Percentiles rank a stretch among this genome's conserved stretches.
phyloP scores from a whole-genome alignment of 768 basidiomycete species.

The Podaxis mareebaensis region DNA sequence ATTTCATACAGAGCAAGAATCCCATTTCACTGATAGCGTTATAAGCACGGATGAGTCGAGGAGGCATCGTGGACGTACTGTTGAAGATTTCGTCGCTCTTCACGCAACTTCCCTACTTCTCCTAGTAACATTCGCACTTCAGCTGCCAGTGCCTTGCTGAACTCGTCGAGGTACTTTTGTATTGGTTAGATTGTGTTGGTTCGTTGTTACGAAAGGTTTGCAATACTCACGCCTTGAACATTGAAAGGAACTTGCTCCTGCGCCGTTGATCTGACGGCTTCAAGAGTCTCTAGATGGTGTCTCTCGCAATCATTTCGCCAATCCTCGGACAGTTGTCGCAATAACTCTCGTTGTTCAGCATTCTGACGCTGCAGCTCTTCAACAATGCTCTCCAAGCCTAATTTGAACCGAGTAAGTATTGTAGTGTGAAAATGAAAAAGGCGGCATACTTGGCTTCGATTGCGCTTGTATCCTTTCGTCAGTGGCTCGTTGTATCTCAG shows the following conservation, averaged over 20 bases:
- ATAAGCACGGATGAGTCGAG: not conserved
- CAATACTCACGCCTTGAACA: constrained; percentile 69
- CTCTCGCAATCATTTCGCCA: constrained; percentile 67
- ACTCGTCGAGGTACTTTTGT: constrained; percentile 78
- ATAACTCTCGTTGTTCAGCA: constrained; percentile 55
- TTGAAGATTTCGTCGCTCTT: constrained; percentile 76
- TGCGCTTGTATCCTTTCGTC: constrained; percentile 55
- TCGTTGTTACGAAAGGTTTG: not conserved
- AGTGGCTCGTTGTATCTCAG: constrained; percentile 49
- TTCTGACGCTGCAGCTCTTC: constrained; percentile 62
- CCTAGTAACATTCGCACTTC: constrained; percentile 83
- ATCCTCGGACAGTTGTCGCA: constrained; percentile 57
- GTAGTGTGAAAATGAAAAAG: not conserved
- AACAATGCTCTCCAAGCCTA: constrained; percentile 62
- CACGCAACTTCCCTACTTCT: constrained; percentile 82
- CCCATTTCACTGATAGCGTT: constrained; percentile 64
- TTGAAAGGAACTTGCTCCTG: constrained; percentile 81
- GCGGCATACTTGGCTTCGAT: constrained; percentile 53
- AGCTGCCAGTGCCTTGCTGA: constrained; percentile 79
- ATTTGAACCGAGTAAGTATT: constrained; percentile 19
- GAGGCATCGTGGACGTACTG: constrained; percentile 52
- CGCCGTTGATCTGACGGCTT: constrained; percentile 69
- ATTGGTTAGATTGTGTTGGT: constrained; percentile 1
- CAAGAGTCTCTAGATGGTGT: constrained; percentile 69
- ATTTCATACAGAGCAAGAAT: constrained; percentile 63